Percentiles rank a stretch among this genome's conserved stretches.
Evolutionary conservation across 306 rosid genomes (phyloP).

Genomic region (Cicer yamashitae): DNA sequence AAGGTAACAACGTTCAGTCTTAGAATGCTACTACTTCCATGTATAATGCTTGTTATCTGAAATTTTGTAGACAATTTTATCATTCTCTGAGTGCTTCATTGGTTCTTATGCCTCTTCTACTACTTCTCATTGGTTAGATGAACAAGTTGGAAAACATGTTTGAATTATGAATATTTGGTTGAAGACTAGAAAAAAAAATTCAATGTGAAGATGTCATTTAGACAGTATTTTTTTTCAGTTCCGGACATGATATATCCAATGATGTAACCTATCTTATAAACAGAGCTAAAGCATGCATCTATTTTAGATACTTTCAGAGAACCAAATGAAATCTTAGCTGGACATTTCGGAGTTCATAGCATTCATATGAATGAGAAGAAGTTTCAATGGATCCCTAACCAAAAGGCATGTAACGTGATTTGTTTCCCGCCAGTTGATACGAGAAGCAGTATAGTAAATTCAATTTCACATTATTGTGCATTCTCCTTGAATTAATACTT

Average conservation of each 20-base stretch:
- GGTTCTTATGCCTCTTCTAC: slow-evolving; percentile 8
- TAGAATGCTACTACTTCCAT: slow-evolving; percentile 34
- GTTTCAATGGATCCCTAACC: slow-evolving; percentile 27
- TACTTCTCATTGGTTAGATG: slow-evolving; percentile 31
- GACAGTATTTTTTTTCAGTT: slow-evolving; percentile 8
- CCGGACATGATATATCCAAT: slow-evolving; percentile 29
- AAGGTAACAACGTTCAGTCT: slow-evolving; percentile 60
- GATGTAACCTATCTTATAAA: slow-evolving; percentile 22
- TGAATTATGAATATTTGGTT: slow-evolving; percentile 20
- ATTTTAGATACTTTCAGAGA: slow-evolving; percentile 31
- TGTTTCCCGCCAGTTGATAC: slow-evolving; percentile 7
- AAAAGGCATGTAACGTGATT: slow-evolving; percentile 18
- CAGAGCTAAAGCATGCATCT: slow-evolving; percentile 32
- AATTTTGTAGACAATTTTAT: slow-evolving; percentile 37
- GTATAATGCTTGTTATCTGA: slow-evolving; percentile 16
- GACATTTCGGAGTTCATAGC: slow-evolving; percentile 17
- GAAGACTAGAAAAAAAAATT: slow-evolving; percentile 19
- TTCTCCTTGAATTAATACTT: slow-evolving; percentile 25
- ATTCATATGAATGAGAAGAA: slow-evolving; percentile 33
- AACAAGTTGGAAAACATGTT: slow-evolving; percentile 24
- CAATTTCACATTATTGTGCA: slow-evolving; percentile 12
- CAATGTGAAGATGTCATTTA: slow-evolving; percentile 4
- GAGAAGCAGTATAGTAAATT: slow-evolving; percentile 20
- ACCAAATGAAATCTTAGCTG: slow-evolving; percentile 25
- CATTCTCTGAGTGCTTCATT: slow-evolving; percentile 24